Conservation (phyloP, 176 grass and related monocot genomes). For the Cymbopogon citratus region DNA sequence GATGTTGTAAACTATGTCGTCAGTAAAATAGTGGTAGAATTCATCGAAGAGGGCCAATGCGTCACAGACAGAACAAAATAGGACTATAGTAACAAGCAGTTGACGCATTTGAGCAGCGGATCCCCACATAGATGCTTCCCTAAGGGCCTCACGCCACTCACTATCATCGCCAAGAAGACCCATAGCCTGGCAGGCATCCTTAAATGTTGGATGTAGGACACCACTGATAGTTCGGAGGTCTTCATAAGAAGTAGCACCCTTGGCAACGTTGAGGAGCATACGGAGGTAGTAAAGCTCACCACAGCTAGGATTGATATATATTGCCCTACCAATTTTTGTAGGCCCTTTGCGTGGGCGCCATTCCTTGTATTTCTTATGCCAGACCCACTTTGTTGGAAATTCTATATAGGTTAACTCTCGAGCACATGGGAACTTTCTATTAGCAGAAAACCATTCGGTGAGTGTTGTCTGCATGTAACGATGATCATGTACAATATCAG, state of each 20-base stretch:
- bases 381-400: conserved; percentile 13
- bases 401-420: conserved; percentile 4
- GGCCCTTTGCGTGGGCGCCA: not conserved
- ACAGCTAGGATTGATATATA: conserved; percentile 12
- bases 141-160: conserved; percentile 21
- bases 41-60: not conserved
- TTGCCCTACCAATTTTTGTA: conserved; percentile 3
- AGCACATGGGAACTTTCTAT: not conserved
- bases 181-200: conserved; percentile 13
- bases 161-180: conserved; percentile 25
- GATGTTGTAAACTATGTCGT: conserved; percentile 6
- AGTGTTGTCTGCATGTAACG: not conserved
- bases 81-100: conserved; percentile 5
- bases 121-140: not conserved
- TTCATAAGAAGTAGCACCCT: not conserved
- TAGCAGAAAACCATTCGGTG: conserved; percentile 13
- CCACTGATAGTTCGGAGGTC: not conserved
- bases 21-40: not conserved
- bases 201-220: not conserved
- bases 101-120: not conserved
- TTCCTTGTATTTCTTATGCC: not conserved
- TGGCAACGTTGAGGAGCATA: conserved; percentile 11
- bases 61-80: no score
- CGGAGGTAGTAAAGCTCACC: conserved; percentile 24
- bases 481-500: not conserved